A percentile compares a stretch with the other conserved stretches of the same genome.
phyloP scores from a whole-genome alignment of 495 filamentous ascomycete species.

The Cercophora samala region DNA sequence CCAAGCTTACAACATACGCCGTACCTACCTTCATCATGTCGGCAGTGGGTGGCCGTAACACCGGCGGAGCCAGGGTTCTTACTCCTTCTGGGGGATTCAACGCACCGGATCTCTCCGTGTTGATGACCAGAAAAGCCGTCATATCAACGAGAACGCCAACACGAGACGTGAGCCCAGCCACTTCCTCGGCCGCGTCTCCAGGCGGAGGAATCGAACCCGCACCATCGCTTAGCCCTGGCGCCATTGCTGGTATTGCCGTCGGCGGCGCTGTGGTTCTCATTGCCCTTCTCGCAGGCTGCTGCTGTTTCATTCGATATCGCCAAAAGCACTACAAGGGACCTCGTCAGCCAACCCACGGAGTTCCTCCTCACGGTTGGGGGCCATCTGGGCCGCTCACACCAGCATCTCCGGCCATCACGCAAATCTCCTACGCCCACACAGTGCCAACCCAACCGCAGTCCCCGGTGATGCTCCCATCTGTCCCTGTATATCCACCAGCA shows the following conservation, averaged over 20 bases:
- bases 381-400: neutral
- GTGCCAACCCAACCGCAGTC: neutral
- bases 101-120: slow-evolving; percentile 15
- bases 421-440: neutral
- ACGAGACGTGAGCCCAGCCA: slow-evolving; percentile 6
- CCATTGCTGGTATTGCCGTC: slow-evolving; percentile 22
- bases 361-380: neutral
- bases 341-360: neutral
- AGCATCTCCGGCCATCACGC: slow-evolving; percentile 4
- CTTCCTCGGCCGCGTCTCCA: neutral
- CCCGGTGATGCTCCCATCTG: neutral
- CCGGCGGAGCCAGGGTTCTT: slow-evolving; percentile 17
- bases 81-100: slow-evolving; percentile 19
- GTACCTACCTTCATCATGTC: slow-evolving; percentile 18
- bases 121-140: slow-evolving; percentile 22
- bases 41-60: slow-evolving; percentile 14
- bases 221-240: slow-evolving; percentile 10
- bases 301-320: slow-evolving; percentile 15
- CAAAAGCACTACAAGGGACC: slow-evolving; percentile 18
- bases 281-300: slow-evolving; percentile 8
- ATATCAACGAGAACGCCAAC: slow-evolving; percentile 12
- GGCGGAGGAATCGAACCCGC: neutral
- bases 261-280: slow-evolving; percentile 11
- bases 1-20: slow-evolving; percentile 22
- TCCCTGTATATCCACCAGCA: neutral